Conservation (phyloP, 768 basidiomycete genomes). For the Rubroboletus pulcherrimus region DNA sequence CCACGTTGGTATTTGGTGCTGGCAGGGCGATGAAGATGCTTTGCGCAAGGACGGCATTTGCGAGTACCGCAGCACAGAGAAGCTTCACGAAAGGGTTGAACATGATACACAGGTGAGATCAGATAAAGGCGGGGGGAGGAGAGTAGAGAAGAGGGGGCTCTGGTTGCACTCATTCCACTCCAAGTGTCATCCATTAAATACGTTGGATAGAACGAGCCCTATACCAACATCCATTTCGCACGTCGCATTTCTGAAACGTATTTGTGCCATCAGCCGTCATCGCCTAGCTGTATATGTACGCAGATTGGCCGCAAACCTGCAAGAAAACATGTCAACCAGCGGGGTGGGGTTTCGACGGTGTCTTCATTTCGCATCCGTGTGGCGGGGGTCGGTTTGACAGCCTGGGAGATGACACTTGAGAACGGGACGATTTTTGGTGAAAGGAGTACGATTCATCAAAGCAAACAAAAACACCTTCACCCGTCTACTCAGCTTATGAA, state of each 20-base stretch:
- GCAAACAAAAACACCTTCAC: background rate
- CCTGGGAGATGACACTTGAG: background rate
- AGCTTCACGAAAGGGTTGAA: background rate
- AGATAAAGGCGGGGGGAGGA: background rate
- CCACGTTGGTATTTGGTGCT: constrained; percentile 27
- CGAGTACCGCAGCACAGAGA: constrained; percentile 2
- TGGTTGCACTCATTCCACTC: background rate
- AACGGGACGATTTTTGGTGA: background rate
- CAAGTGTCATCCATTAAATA: background rate
- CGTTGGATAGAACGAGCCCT: too few relatives aligned
- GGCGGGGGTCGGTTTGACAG: background rate
- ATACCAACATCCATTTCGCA: too few relatives aligned
- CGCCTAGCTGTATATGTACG: background rate
- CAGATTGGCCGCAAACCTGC: background rate
- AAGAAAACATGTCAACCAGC: too few relatives aligned
- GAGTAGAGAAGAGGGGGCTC: background rate
- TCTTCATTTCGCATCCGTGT: background rate
- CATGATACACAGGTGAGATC: background rate
- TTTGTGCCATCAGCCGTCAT: background rate
- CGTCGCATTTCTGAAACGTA: background rate
- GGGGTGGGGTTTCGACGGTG: background rate
- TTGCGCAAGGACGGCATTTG: constrained; percentile 36
- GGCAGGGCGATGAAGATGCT: constrained; percentile 36
- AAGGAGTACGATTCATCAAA: background rate
- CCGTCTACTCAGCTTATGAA: background rate